These are phyloP conservation scores for Allantophomopsis cytisporea DNA, from an alignment of 2,329 filamentous ascomycete species.

Conservation along the genomic window DNA sequence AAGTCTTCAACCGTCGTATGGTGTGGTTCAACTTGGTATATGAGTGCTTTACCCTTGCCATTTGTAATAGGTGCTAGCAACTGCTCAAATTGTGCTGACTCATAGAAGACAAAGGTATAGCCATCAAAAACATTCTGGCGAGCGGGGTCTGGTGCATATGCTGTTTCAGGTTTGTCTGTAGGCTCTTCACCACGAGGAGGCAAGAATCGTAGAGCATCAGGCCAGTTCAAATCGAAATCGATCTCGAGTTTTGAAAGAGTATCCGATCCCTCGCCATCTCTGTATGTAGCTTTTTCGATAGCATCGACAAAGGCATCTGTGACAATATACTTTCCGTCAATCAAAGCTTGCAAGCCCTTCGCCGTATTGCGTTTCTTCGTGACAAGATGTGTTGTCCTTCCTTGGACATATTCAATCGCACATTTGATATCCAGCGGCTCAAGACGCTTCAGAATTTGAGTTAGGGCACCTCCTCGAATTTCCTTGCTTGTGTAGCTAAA, in stretches of 20 bases:
- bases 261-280: slow-evolving; percentile 33
- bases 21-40: slow-evolving; percentile 45
- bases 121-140: slow-evolving; percentile 68
- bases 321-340: slow-evolving; percentile 71
- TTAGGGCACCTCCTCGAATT: slow-evolving; percentile 50
- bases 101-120: slow-evolving; percentile 81
- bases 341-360: slow-evolving; percentile 73
- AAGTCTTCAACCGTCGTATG: slow-evolving; percentile 63
- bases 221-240: slow-evolving; percentile 73
- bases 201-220: slow-evolving; percentile 56
- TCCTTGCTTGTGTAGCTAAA: slow-evolving; percentile 67
- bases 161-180: slow-evolving; percentile 48
- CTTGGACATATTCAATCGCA: slow-evolving; percentile 54
- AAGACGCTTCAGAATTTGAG: slow-evolving; percentile 47
- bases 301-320: slow-evolving; percentile 59
- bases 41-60: slow-evolving; percentile 70
- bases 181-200: slow-evolving; percentile 68
- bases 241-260: slow-evolving; percentile 49
- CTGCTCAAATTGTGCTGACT: slow-evolving; percentile 60
- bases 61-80: slow-evolving; percentile 62
- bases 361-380: slow-evolving; percentile 82
- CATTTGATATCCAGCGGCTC: slow-evolving; percentile 87
- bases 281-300: slow-evolving; percentile 41
- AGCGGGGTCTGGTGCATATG: slow-evolving; percentile 55
- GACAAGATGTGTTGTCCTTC: slow-evolving; percentile 74